Percentiles rank a stretch among this genome's conserved stretches.
phyloP scores from a whole-genome alignment of 441 rosid species.

The Euphorbia schlechtendalii region DNA sequence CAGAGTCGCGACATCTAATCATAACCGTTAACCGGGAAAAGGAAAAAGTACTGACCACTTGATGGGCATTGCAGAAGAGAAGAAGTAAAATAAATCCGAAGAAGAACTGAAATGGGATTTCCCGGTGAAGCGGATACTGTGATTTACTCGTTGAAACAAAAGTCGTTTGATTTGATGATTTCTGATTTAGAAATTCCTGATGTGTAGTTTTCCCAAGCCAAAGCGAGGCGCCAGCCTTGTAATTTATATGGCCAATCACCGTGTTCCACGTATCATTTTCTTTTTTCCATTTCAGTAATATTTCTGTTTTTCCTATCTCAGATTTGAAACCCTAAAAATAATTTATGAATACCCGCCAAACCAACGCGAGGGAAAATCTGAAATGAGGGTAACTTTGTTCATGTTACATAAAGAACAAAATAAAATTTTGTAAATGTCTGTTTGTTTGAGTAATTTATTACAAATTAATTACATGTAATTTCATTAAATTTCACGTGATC shows the following conservation, averaged over 20 bases:
- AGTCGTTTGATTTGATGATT: background rate
- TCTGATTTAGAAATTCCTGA: background rate
- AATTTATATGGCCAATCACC: background rate
- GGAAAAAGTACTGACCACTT: background rate
- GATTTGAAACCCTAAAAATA: no score
- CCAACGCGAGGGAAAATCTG: no score
- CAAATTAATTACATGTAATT: no score
- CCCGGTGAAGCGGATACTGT: background rate
- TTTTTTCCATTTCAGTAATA: background rate
- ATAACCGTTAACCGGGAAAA: background rate
- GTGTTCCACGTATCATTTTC: background rate
- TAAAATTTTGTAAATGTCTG: no score
- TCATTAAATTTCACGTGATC: no score
- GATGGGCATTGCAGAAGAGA: background rate
- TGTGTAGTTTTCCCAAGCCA: background rate
- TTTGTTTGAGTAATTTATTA: no score
- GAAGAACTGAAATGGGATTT: background rate
- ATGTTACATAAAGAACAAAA: no score
- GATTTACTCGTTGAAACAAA: background rate
- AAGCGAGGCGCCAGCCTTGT: background rate
- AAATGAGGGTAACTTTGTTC: no score
- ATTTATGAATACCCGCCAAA: no score
- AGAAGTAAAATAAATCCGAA: background rate
- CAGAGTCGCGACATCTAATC: background rate
- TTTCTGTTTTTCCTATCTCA: no score